These are phyloP conservation scores for Fusarium bulbicola DNA, from an alignment of 2,329 filamentous ascomycete species.

Conservation along the genomic window DNA sequence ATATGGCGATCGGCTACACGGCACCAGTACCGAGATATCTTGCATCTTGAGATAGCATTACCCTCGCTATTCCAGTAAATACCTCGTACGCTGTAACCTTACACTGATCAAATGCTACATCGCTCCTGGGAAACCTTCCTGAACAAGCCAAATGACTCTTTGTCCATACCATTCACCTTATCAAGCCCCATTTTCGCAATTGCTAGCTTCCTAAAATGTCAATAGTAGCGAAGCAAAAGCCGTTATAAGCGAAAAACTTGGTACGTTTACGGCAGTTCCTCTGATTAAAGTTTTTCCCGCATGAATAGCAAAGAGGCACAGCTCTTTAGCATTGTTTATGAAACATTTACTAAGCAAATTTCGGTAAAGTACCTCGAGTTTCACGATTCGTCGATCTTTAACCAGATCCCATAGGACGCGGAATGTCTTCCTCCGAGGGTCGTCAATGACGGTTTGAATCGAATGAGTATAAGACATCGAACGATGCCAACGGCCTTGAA, in stretches of 20 bases:
- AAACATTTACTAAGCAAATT: background rate
- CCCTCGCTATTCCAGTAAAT: background rate
- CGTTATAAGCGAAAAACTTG: background rate
- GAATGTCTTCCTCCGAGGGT: conserved; percentile 11
- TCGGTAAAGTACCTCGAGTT: background rate
- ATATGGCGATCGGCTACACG: background rate
- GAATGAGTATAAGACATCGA: background rate
- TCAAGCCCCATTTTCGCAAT: background rate
- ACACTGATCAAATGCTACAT: background rate
- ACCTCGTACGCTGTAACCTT: background rate
- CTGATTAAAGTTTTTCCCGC: background rate
- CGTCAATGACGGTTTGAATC: background rate
- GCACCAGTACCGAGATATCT: no score
- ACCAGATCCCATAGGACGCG: background rate
- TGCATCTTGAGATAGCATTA: background rate
- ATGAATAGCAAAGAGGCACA: background rate
- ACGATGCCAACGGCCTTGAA: background rate
- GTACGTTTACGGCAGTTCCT: background rate
- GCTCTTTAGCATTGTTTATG: background rate
- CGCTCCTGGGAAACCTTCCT: background rate
- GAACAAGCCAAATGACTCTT: background rate
- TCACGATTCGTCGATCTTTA: background rate
- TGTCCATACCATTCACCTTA: background rate
- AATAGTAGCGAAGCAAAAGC: background rate
- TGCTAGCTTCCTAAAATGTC: background rate